Percentiles rank a stretch among this genome's conserved stretches.
Conservation (phyloP, 2,329 filamentous ascomycete species). For the Pseudocercospora pini-densiflorae region DNA sequence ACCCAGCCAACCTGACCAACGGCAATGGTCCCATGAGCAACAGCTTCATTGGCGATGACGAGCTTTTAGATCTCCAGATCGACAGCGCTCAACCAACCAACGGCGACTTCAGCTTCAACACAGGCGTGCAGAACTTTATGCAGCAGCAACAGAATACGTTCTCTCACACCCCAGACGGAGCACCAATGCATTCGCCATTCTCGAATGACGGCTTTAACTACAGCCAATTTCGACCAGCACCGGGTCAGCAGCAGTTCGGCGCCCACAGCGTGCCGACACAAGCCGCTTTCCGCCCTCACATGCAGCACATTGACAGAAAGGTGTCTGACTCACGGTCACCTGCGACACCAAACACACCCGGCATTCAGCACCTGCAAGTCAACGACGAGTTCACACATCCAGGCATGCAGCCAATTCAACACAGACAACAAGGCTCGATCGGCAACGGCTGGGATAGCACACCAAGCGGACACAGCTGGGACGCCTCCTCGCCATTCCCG, state of each 20-base stretch:
- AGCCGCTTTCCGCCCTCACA: conserved; percentile 36
- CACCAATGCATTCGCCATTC: conserved; percentile 90
- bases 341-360: conserved; percentile 84
- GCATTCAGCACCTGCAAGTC: conserved; percentile 73
- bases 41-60: conserved; percentile 87
- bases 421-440: conserved; percentile 53
- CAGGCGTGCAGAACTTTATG: conserved; percentile 54
- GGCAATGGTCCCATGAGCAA: conserved; percentile 52
- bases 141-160: conserved; percentile 65
- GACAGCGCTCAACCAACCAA: conserved; percentile 40
- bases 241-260: conserved; percentile 51
- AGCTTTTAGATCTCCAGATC: conserved; percentile 73
- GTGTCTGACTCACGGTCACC: conserved; percentile 75
- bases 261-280: conserved; percentile 40
- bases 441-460: conserved; percentile 89
- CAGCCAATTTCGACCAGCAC: conserved; percentile 73
- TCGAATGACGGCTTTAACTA: conserved; percentile 72
- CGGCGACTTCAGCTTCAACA: conserved; percentile 46
- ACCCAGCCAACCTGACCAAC: conserved; percentile 85
- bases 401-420: conserved; percentile 48
- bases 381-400: conserved; percentile 55
- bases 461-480: conserved; percentile 76
- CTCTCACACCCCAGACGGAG: conserved; percentile 89
- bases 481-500: conserved; percentile 81
- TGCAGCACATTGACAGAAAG: conserved; percentile 59